These are phyloP conservation scores for Neurospora terricola DNA, from an alignment of 495 filamentous ascomycete species.

Conservation along the genomic window DNA sequence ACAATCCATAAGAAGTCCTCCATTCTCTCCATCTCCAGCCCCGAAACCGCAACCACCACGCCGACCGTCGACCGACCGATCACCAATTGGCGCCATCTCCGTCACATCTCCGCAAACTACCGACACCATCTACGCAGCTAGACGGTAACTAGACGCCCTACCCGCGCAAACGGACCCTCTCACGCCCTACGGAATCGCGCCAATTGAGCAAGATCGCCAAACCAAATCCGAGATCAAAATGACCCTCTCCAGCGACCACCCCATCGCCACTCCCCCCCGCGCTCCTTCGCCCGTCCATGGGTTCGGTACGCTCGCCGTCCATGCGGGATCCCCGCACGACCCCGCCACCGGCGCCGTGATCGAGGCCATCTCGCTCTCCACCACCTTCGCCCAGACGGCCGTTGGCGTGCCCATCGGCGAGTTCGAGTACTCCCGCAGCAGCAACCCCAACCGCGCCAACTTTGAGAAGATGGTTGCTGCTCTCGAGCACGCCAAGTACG, in stretches of 20 bases:
- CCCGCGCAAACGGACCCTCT: neutral
- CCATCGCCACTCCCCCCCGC: constrained; percentile 34
- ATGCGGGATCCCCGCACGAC: constrained; percentile 85
- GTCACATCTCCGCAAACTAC: neutral
- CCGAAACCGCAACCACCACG: neutral
- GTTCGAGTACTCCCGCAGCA: constrained; percentile 85
- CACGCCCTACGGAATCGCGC: neutral
- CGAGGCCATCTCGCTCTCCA: constrained; percentile 87
- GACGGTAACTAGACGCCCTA: neutral
- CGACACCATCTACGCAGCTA: neutral
- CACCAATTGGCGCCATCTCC: neutral
- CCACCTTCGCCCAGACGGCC: constrained; percentile 79
- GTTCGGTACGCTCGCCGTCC: constrained; percentile 90
- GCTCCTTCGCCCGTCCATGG: constrained; percentile 37
- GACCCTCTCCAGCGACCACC: constrained; percentile 29
- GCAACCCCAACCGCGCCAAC: constrained; percentile 89
- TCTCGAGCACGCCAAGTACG: constrained; percentile 84
- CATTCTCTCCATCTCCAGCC: neutral
- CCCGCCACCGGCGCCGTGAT: constrained; percentile 90
- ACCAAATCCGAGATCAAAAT: constrained; percentile 13
- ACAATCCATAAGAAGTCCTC: neutral
- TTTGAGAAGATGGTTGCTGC: constrained; percentile 88
- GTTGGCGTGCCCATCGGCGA: constrained; percentile 76
- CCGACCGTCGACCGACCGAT: neutral
- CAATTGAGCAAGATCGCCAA: neutral